Percentiles rank a stretch among this genome's conserved stretches.
Evolutionary conservation across 805 yeast genomes (phyloP).

Genomic region (Pichia rugopelliculosa): DNA sequence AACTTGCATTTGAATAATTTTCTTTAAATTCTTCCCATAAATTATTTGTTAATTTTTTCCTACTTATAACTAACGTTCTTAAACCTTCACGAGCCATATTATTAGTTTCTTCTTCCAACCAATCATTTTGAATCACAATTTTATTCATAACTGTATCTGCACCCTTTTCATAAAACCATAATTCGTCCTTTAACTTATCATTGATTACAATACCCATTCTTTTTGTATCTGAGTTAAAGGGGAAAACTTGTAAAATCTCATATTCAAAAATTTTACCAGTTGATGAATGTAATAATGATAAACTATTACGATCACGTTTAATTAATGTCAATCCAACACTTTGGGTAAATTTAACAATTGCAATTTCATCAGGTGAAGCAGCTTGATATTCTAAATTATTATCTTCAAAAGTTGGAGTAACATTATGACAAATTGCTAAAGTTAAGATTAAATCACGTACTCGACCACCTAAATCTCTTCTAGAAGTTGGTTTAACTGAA

Average conservation of each 20-base stretch:
- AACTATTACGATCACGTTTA: constrained; percentile 73
- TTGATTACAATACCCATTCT: constrained; percentile 88
- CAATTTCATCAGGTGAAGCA: constrained; percentile 97
- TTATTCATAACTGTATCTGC: constrained; percentile 91
- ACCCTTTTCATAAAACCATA: constrained; percentile 87
- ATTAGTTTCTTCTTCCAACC: constrained; percentile 96
- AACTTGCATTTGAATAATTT: constrained; percentile 63
- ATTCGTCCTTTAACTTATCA: constrained; percentile 55
- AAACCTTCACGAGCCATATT: constrained; percentile 98
- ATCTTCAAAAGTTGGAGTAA: constrained; percentile 84
- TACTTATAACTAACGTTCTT: constrained; percentile 89
- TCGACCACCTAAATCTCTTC: constrained; percentile 65
- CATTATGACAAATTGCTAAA: constrained; percentile 93
- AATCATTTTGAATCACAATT: constrained; percentile 80
- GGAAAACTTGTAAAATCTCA: constrained; percentile 77
- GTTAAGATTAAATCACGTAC: constrained; percentile 78
- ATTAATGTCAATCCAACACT: constrained; percentile 72
- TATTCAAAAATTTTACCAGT: constrained; percentile 46
- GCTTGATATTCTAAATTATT: constrained; percentile 79
- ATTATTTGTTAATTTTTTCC: constrained; percentile 55
- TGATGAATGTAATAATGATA: constrained; percentile 58
- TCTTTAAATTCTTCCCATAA: constrained; percentile 55
- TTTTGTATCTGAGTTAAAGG: constrained; percentile 92
- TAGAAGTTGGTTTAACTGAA: constrained; percentile 27
- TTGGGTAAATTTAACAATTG: constrained; percentile 90